These are phyloP conservation scores for Aphanomyces euteiches DNA, from an alignment of 352 stramenopile genomes.

Conservation along the genomic window DNA sequence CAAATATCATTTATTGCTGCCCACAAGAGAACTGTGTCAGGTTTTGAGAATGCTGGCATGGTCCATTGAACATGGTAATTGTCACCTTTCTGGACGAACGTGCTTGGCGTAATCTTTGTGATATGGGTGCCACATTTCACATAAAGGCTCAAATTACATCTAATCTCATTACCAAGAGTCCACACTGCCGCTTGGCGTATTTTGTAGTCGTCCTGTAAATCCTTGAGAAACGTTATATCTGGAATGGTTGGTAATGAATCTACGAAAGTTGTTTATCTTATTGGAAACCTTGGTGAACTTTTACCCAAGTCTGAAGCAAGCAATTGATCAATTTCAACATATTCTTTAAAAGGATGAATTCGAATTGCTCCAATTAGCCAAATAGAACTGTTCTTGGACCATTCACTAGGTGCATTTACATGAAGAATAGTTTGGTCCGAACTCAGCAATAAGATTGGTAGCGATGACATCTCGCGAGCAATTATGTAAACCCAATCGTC, in stretches of 20 bases:
- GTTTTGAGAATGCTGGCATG: not conserved
- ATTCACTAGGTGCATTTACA: not conserved
- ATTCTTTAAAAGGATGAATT: not conserved
- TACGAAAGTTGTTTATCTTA: too few relatives aligned
- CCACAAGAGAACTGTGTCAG: slow-evolving; percentile 1
- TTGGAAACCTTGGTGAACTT: not conserved
- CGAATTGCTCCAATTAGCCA: not conserved
- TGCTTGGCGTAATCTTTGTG: not conserved
- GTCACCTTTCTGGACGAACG: not conserved
- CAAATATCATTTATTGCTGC: slow-evolving; percentile 17
- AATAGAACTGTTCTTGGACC: not conserved
- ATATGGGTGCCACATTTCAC: not conserved
- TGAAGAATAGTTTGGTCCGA: slow-evolving; percentile 3
- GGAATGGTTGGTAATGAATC: not conserved
- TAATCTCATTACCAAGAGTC: not conserved
- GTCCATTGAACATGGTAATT: slow-evolving; percentile 7
- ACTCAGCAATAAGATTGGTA: not conserved
- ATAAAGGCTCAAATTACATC: not conserved
- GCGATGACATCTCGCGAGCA: too few relatives aligned
- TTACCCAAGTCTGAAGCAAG: not conserved
- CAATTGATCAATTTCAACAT: not conserved
- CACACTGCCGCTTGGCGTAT: not conserved
- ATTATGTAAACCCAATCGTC: too few relatives aligned
- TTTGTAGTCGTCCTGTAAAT: not conserved
- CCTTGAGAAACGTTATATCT: not conserved